Evolutionary conservation across 495 filamentous ascomycete species (phyloP).

Genomic region (Pseudomonodictys pantanalensis): DNA sequence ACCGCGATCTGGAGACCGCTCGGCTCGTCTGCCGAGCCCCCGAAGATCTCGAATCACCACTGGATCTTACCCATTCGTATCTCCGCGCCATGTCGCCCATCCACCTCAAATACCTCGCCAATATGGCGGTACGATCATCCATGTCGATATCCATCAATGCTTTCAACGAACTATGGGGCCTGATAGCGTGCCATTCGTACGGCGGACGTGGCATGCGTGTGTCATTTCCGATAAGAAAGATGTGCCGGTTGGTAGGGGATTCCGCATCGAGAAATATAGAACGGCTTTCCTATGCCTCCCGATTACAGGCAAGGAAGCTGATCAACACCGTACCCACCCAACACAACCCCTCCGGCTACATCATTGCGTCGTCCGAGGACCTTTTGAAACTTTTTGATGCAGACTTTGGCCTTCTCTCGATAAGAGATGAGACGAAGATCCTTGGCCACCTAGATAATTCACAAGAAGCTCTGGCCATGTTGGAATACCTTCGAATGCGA

Average conservation of each 20-base stretch:
- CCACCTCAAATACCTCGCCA: constrained; percentile 81
- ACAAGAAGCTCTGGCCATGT: constrained; percentile 79
- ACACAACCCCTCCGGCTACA: constrained; percentile 85
- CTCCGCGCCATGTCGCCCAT: constrained; percentile 90
- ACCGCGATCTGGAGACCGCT: constrained; percentile 70
- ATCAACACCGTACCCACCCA: constrained; percentile 77
- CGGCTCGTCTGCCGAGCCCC: constrained; percentile 76
- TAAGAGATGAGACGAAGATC: constrained; percentile 84
- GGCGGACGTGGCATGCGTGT: constrained; percentile 78
- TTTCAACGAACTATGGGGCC: constrained; percentile 81
- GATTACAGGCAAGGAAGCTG: constrained; percentile 76
- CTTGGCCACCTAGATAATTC: constrained; percentile 70
- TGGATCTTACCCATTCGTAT: constrained; percentile 84
- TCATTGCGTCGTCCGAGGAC: constrained; percentile 87
- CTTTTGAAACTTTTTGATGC: constrained; percentile 82
- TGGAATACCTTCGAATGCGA: constrained; percentile 81
- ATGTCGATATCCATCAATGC: constrained; percentile 95
- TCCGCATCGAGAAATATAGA: constrained; percentile 86
- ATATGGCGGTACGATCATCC: constrained; percentile 86
- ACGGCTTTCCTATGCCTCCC: constrained; percentile 79
- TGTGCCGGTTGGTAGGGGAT: constrained; percentile 90
- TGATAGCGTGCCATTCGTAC: constrained; percentile 86
- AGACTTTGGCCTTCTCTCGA: constrained; percentile 83
- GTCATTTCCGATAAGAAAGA: constrained; percentile 85
- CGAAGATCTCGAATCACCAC: constrained; percentile 70